Base-by-base conservation (phyloP, 2,329 filamentous ascomycete species). In the Aspergillus novoparasiticus region DNA sequence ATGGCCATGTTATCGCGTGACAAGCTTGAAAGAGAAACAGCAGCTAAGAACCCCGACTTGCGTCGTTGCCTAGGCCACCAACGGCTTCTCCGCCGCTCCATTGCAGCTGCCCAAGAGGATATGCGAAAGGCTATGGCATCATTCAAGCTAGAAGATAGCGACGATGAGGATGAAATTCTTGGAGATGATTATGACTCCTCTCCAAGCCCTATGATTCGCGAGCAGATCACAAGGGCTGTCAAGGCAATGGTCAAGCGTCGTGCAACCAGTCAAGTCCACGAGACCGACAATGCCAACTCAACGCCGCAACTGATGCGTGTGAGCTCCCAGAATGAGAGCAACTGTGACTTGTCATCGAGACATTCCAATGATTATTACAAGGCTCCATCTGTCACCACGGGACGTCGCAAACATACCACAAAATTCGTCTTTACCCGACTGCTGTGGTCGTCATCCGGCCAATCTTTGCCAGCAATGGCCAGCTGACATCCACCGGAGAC, bases 11-110 rank as follows among this genome's bases (percentile, higher is more conserved):
- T 72, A 32, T 72, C 70, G 4, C 63, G 64, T 26, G 51, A 64
- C 26, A 69, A 70, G 28, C 68, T 72, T 4, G 54, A 63, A 16
- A 48, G 62, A 23, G 68, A 71, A 46, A 19, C 59, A 6, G 48
- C 64, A 2, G 54, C 61, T 2, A 58, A 62, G n/a, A 66, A 64
- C 28, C 70, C 70, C 5, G 65, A 72, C 55, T 63, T 72, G 12
- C 70, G 70, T n/a, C 69, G 69, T n/a, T 72, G 70, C 32, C 46
- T 71, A 6, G 68, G 65, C 51, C 70, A 72, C 45, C 63, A 69
- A 23, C 50, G 58, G 3, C 58, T 71, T 21, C 64, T 70, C 11
- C 62, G 61, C 3, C 65, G 62, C 2, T 69, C 69, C 3, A 62
- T 70, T 28, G 30, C 66, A 16, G 58, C 64, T 9, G 66, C 68